Evolutionary conservation across 2,329 filamentous ascomycete genomes (phyloP).

Genomic region (Aspergillus uvarum): DNA sequence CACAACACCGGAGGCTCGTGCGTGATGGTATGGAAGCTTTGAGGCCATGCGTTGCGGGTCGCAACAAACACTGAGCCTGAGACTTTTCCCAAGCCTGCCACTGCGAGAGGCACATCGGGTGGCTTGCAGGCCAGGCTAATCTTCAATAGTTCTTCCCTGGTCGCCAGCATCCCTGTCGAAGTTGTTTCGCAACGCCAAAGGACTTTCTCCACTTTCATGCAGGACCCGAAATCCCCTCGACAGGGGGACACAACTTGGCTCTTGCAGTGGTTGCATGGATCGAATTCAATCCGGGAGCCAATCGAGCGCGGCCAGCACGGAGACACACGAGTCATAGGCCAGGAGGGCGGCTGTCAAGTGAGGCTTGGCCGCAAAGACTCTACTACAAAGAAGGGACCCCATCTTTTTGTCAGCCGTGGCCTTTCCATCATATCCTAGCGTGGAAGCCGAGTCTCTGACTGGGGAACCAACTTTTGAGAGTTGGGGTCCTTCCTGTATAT

Average conservation of each 20-base stretch:
- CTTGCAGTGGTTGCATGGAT: background rate
- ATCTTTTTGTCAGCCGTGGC: background rate
- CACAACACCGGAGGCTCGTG: background rate
- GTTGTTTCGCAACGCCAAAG: no score
- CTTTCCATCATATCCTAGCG: background rate
- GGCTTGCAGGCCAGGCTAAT: no score
- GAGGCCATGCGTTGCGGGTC: background rate
- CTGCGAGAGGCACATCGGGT: background rate
- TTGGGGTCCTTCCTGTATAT: background rate
- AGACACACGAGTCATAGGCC: background rate
- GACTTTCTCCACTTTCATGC: background rate
- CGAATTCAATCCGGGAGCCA: no score
- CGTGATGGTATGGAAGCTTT: background rate
- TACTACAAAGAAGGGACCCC: background rate
- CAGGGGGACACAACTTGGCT: background rate
- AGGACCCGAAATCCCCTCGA: background rate
- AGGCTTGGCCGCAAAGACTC: background rate
- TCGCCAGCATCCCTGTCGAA: no score
- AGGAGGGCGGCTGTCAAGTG: background rate
- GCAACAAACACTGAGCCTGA: background rate
- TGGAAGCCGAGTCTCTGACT: background rate
- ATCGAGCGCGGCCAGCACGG: no score
- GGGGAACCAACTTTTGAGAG: no score
- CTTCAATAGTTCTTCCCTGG: no score
- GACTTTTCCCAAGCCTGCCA: background rate